Evolutionary conservation across 1,139 yeast species (phyloP).

Genomic region (Yamadazyma atlantica): DNA sequence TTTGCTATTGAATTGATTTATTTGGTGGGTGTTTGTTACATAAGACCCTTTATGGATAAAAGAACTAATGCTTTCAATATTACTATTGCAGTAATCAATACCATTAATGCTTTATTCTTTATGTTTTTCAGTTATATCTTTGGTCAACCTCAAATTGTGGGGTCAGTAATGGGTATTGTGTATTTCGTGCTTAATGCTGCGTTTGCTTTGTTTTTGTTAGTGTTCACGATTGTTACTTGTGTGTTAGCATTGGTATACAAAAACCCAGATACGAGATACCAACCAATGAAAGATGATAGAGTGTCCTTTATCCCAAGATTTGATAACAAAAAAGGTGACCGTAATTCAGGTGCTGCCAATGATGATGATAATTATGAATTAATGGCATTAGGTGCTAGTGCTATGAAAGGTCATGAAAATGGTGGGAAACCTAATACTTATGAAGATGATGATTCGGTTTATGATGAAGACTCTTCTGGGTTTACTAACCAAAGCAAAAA

Average conservation of each 20-base stretch:
- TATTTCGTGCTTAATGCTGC: conserved; percentile 87
- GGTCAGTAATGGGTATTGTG: conserved; percentile 92
- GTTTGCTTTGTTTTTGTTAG: conserved; percentile 76
- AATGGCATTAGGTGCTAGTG: conserved; percentile 86
- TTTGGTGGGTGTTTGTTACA: conserved; percentile 61
- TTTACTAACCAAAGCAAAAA: conserved; percentile 12
- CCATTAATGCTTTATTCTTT: conserved; percentile 81
- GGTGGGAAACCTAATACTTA: conserved; percentile 25
- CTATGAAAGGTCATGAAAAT: conserved; percentile 74
- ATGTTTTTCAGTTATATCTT: conserved; percentile 86
- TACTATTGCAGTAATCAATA: conserved; percentile 73
- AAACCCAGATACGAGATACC: conserved; percentile 94
- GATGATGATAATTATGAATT: conserved; percentile 69
- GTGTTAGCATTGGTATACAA: conserved; percentile 78
- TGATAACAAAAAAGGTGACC: conserved; percentile 43
- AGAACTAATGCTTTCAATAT: conserved; percentile 91
- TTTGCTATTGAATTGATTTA: conserved; percentile 74
- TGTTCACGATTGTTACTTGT: conserved; percentile 87
- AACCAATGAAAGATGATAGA: conserved; percentile 96
- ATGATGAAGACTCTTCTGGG: conserved; percentile 31
- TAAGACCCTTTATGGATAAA: conserved; percentile 91
- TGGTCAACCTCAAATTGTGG: conserved; percentile 80
- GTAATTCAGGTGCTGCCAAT: conserved; percentile 19
- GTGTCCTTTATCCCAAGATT: conserved; percentile 75
- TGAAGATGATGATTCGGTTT: conserved; percentile 37